Conservation (phyloP, 1,284 basidiomycete species). For the Phlebopus sp. region DNA sequence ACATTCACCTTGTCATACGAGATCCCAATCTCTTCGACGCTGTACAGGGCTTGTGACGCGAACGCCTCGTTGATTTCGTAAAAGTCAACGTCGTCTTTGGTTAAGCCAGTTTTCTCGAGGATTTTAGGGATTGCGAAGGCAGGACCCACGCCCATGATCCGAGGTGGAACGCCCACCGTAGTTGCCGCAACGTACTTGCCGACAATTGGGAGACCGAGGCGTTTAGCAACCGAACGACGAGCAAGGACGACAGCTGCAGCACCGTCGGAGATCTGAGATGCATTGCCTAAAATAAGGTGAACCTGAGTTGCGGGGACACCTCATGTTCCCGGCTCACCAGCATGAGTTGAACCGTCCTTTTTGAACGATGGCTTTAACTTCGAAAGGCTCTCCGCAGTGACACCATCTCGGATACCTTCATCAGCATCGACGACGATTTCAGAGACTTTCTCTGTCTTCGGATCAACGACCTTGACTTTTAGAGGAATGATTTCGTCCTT, state of each 20-base stretch:
- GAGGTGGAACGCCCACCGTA: slow-evolving; percentile 83
- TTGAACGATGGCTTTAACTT: slow-evolving; percentile 95
- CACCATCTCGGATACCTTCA: slow-evolving; percentile 91
- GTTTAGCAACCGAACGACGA: slow-evolving; percentile 83
- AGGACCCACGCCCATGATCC: slow-evolving; percentile 90
- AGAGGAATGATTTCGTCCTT: slow-evolving; percentile 89
- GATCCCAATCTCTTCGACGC: slow-evolving; percentile 73
- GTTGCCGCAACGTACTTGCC: slow-evolving; percentile 87
- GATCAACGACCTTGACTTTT: slow-evolving; percentile 73
- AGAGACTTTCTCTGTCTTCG: slow-evolving; percentile 81
- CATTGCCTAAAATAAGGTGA: slow-evolving; percentile 57
- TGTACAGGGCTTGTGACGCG: slow-evolving; percentile 84
- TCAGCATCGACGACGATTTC: slow-evolving; percentile 83
- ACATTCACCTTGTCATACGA: slow-evolving; percentile 82
- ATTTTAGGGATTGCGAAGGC: slow-evolving; percentile 86
- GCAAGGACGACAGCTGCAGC: slow-evolving; percentile 93
- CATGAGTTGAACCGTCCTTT: slow-evolving; percentile 89
- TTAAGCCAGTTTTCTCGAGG: slow-evolving; percentile 72
- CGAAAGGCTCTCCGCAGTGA: slow-evolving; percentile 80
- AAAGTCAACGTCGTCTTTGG: slow-evolving; percentile 81
- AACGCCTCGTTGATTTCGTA: slow-evolving; percentile 97
- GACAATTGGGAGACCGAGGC: slow-evolving; percentile 86
- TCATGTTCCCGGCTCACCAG: slow-evolving; percentile 45
- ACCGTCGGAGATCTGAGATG: slow-evolving; percentile 96
- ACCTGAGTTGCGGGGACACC: neutral